Evolutionary conservation across 257 asterid species (phyloP).

Genomic region (Eustoma russellianum): DNA sequence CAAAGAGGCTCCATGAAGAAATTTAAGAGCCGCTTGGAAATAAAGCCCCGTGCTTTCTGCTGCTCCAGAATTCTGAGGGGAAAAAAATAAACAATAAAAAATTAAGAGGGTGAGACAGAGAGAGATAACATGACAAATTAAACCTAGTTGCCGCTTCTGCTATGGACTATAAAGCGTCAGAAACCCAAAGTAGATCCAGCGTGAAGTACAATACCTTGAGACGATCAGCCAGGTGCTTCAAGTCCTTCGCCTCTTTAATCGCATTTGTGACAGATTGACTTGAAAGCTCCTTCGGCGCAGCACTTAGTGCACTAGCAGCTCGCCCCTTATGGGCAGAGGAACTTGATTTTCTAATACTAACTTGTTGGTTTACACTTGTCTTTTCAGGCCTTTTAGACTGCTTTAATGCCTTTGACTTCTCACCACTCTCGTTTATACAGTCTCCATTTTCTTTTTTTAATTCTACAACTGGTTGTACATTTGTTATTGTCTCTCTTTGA

Average conservation of each 20-base stretch:
- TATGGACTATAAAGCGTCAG: constrained; percentile 12
- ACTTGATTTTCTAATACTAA: constrained; percentile 39
- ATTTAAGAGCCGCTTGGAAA: constrained; percentile 91
- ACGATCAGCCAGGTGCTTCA: constrained; percentile 95
- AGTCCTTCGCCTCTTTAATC: constrained; percentile 91
- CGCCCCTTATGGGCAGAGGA: constrained; percentile 50
- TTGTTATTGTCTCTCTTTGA: constrained; percentile 39
- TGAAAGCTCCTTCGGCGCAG: constrained; percentile 72
- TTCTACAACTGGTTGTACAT: constrained; percentile 38
- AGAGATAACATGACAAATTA: no score
- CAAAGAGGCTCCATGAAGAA: constrained; percentile 92
- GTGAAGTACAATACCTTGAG: constrained; percentile 41
- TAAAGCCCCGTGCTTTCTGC: constrained; percentile 65
- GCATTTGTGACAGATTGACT: constrained; percentile 77
- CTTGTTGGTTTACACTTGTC: constrained; percentile 35
- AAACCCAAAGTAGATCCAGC: constrained; percentile 11
- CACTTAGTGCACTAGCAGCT: constrained; percentile 67
- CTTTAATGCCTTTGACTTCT: constrained; percentile 32
- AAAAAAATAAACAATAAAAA: no score
- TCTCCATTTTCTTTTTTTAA: constrained; percentile 49
- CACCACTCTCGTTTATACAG: constrained; percentile 37
- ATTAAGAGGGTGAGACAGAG: no score
- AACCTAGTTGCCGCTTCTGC: background rate
- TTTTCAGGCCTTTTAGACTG: constrained; percentile 55
- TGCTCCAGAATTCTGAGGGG: constrained; percentile 66